phyloP scores from a whole-genome alignment of 148 eudicot species.

The Camellia lanceoleosa region DNA sequence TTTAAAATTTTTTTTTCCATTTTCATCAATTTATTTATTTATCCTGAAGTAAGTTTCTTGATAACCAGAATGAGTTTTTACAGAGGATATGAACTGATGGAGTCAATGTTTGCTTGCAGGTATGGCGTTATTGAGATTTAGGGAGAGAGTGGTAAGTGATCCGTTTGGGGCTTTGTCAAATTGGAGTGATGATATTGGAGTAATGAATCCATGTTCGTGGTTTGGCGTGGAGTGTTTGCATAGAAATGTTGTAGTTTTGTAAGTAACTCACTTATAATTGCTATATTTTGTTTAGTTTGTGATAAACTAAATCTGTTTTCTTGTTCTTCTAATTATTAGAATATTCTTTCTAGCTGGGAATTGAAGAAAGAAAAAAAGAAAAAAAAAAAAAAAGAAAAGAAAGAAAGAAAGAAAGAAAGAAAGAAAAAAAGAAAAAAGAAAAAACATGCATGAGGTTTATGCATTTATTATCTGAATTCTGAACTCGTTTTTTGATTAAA shows the following conservation, averaged over 20 bases:
- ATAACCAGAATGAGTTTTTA: too few species aligned
- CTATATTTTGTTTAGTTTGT: background rate
- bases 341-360: background rate
- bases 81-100: background rate
- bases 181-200: conserved; percentile 58
- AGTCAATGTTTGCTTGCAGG: conserved; percentile 38
- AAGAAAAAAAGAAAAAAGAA: background rate
- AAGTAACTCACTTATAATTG: conserved; percentile 30
- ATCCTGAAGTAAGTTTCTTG: too few species aligned
- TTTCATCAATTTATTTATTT: too few species aligned
- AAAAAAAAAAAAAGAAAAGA: too few species aligned
- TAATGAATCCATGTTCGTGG: conserved; percentile 68
- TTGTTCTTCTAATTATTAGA: background rate
- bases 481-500: too few species aligned
- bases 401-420: too few species aligned
- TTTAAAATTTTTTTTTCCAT: too few species aligned
- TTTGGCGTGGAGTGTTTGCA: conserved; percentile 59
- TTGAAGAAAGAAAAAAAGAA: background rate
- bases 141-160: conserved; percentile 58
- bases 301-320: background rate
- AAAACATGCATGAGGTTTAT: background rate
- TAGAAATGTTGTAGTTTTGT: conserved; percentile 65
- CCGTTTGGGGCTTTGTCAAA: conserved; percentile 63
- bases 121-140: conserved; percentile 56
- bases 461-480: too few species aligned